Percentiles rank a stretch among this genome's conserved stretches.
These are phyloP conservation scores for Aureobasidium sp. DNA, from an alignment of 2,329 filamentous ascomycete genomes.

Conservation along the genomic window DNA sequence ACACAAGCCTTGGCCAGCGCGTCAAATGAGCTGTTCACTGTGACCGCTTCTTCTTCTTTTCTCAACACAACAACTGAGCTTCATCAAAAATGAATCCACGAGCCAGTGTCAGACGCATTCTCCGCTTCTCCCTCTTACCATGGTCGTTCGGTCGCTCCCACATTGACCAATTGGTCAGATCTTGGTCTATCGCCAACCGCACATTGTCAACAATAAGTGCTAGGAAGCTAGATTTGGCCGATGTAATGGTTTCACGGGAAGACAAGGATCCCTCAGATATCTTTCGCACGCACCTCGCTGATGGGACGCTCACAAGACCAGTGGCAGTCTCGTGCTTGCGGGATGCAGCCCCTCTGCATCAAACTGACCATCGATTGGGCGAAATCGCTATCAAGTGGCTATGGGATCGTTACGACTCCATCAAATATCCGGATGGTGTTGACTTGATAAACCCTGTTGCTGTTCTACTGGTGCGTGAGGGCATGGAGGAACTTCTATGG, in stretches of 20 bases:
- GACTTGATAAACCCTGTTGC: neutral
- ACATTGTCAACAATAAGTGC: neutral
- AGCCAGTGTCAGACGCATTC: neutral
- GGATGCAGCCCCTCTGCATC: neutral
- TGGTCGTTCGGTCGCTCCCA: neutral
- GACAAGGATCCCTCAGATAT: neutral
- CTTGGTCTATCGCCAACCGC: neutral
- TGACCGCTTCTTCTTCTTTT: neutral
- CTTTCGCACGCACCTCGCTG: neutral
- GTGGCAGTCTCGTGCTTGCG: neutral
- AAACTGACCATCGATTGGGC: neutral
- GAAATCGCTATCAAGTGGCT: neutral
- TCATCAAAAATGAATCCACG: neutral
- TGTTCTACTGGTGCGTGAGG: neutral
- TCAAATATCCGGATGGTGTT: neutral
- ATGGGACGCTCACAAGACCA: neutral
- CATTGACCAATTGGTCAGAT: neutral
- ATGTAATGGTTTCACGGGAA: neutral
- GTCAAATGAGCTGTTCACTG: neutral
- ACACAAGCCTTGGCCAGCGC: neutral
- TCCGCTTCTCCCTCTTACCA: neutral
- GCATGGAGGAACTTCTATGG: neutral
- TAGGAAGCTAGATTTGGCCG: neutral
- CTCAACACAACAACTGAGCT: neutral
- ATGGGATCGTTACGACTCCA: neutral